Conservation (phyloP, 1,139 yeast genomes). For the Debaryomyces sp. region DNA sequence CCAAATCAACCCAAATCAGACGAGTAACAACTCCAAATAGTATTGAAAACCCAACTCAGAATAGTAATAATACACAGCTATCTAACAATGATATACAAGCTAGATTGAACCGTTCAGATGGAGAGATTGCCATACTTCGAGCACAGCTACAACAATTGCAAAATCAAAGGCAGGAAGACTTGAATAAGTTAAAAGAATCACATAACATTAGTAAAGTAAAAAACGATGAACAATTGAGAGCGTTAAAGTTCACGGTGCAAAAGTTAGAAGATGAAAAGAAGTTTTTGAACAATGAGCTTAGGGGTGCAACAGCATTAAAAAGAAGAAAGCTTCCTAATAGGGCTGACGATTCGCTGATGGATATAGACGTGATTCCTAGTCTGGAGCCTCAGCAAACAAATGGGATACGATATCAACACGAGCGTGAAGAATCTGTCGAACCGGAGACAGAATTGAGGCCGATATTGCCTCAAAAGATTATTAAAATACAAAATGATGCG, state of each 20-base stretch:
- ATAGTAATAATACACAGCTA: conserved; percentile 8
- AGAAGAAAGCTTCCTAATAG: conserved; percentile 15
- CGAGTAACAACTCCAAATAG: conserved; percentile 3
- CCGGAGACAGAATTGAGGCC: conserved; percentile 5
- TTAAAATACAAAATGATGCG: conserved; percentile 37
- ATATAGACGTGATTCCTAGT: conserved; percentile 1
- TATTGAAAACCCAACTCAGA: not conserved
- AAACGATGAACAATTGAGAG: conserved; percentile 44
- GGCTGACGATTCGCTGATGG: conserved; percentile 7
- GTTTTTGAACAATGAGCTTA: conserved; percentile 54
- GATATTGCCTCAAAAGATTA: conserved; percentile 18
- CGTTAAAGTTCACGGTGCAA: conserved; percentile 49
- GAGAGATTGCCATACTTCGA: conserved; percentile 76
- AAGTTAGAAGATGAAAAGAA: conserved; percentile 71
- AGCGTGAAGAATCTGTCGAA: not conserved
- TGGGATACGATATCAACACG: not conserved
- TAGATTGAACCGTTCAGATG: conserved; percentile 56
- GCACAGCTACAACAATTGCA: conserved; percentile 60
- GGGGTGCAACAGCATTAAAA: conserved; percentile 22
- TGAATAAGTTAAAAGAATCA: conserved; percentile 41
- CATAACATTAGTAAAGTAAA: conserved; percentile 32
- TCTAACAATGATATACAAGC: conserved; percentile 18
- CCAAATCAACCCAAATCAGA: conserved; percentile 8
- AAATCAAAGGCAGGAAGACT: conserved; percentile 44
- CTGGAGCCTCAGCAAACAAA: not conserved